Conservation (phyloP, 768 basidiomycete species). For the Strobilomyces dryophilus region DNA sequence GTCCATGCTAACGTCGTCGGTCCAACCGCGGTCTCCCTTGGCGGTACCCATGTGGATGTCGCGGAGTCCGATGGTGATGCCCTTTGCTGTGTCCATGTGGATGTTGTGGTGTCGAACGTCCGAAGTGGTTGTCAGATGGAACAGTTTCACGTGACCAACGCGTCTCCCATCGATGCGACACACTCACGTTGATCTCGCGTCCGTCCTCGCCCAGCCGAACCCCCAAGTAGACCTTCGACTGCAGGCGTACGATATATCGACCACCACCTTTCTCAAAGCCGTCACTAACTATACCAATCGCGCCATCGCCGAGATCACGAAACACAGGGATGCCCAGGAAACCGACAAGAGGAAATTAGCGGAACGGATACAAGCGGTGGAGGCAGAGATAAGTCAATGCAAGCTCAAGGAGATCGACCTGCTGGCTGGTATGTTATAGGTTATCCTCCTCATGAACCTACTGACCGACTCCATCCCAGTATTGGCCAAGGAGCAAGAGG, state of each 20-base stretch:
- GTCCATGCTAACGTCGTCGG: slow-evolving; percentile 65
- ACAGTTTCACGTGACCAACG: slow-evolving; percentile 22
- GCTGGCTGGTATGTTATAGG: slow-evolving; percentile 54
- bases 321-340: slow-evolving; percentile 57
- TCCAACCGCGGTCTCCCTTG: slow-evolving; percentile 41
- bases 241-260: slow-evolving; percentile 58
- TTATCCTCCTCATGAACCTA: not conserved
- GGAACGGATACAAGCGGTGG: slow-evolving; percentile 60
- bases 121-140: not conserved
- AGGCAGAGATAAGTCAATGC: slow-evolving; percentile 69
- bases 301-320: slow-evolving; percentile 65
- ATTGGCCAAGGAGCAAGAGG: slow-evolving; percentile 66
- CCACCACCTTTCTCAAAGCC: slow-evolving; percentile 68
- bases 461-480: slow-evolving; percentile 33
- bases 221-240: slow-evolving; percentile 65
- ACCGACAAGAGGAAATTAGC: slow-evolving; percentile 56
- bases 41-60: slow-evolving; percentile 66
- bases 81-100: slow-evolving; percentile 79
- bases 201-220: slow-evolving; percentile 49
- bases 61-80: slow-evolving; percentile 40
- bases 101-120: slow-evolving; percentile 46
- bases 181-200: slow-evolving; percentile 57
- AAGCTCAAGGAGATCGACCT: slow-evolving; percentile 78
- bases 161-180: slow-evolving; percentile 24
- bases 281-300: slow-evolving; percentile 69